phyloP scores from a whole-genome alignment of 2,329 filamentous ascomycete genomes.

The Lecanicillium sp. region DNA sequence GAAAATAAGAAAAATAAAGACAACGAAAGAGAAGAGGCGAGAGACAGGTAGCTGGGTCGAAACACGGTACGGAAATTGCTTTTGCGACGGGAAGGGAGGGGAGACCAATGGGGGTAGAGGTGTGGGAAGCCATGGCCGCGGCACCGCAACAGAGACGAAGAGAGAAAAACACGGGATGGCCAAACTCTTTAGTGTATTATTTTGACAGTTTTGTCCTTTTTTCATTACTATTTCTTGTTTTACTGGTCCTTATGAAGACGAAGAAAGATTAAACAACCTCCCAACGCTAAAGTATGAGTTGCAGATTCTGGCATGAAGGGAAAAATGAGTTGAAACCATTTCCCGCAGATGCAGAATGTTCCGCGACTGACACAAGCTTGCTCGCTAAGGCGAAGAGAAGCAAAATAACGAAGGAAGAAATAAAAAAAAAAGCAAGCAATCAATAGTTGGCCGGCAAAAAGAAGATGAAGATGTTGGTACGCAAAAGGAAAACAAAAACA shows the following conservation, averaged over 20 bases:
- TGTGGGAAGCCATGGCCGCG: too few relatives aligned
- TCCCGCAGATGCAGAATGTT: background rate
- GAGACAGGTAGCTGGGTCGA: slow-evolving; percentile 1
- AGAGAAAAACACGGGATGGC: slow-evolving; percentile 1
- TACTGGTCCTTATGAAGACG: background rate
- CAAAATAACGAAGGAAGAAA: background rate
- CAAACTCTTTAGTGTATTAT: slow-evolving; percentile 4
- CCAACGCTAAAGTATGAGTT: background rate
- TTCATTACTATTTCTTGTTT: background rate
- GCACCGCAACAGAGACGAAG: background rate
- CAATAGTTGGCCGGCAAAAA: too few relatives aligned
- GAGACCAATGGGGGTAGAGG: background rate
- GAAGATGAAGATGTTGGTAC: too few relatives aligned
- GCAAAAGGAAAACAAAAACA: background rate
- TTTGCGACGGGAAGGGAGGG: slow-evolving; percentile 3
- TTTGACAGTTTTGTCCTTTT: background rate
- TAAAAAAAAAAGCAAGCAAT: background rate
- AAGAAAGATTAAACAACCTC: background rate
- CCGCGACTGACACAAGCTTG: background rate
- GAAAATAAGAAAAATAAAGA: background rate
- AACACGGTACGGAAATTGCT: slow-evolving; percentile 4
- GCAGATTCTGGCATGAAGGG: background rate
- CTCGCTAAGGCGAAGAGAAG: background rate
- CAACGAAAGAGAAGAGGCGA: background rate
- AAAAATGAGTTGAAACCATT: background rate